phyloP scores from a whole-genome alignment of 352 stramenopile species.

The Phytophthora rubi region DNA sequence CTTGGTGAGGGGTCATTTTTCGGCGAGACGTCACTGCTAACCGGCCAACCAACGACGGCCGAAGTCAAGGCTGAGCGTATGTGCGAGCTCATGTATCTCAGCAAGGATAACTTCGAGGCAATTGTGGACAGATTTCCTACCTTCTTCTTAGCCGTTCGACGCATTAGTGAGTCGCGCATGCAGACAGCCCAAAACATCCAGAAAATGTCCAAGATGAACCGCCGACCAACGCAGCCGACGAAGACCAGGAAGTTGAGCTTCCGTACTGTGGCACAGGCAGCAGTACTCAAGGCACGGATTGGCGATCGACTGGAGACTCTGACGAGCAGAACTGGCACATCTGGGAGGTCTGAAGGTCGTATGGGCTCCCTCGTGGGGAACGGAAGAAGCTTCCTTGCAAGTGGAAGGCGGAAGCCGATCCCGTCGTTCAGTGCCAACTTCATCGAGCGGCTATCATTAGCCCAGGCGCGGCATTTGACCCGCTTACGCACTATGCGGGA shows the following conservation, averaged over 20 bases:
- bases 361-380: constrained; percentile 17
- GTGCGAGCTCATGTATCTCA: constrained; percentile 70
- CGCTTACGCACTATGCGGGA: constrained; percentile 39
- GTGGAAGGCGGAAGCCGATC: constrained; percentile 28
- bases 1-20: constrained; percentile 82
- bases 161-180: constrained; percentile 72
- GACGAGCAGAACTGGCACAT: constrained; percentile 1
- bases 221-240: constrained; percentile 36
- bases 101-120: constrained; percentile 57
- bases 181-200: constrained; percentile 73
- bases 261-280: constrained; percentile 18
- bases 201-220: constrained; percentile 66
- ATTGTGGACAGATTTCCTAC: constrained; percentile 75
- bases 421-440: constrained; percentile 39
- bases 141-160: constrained; percentile 67
- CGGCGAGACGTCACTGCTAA: constrained; percentile 70
- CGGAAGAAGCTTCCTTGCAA: constrained; percentile 25
- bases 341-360: constrained; percentile 17
- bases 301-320: constrained; percentile 22
- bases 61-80: constrained; percentile 72
- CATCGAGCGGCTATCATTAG: constrained; percentile 44
- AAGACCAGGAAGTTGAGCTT: constrained; percentile 37
- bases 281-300: constrained; percentile 29
- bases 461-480: constrained; percentile 42
- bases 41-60: constrained; percentile 54